phyloP scores from a whole-genome alignment of 257 asterid genomes.

The Asclepias syriaca region DNA sequence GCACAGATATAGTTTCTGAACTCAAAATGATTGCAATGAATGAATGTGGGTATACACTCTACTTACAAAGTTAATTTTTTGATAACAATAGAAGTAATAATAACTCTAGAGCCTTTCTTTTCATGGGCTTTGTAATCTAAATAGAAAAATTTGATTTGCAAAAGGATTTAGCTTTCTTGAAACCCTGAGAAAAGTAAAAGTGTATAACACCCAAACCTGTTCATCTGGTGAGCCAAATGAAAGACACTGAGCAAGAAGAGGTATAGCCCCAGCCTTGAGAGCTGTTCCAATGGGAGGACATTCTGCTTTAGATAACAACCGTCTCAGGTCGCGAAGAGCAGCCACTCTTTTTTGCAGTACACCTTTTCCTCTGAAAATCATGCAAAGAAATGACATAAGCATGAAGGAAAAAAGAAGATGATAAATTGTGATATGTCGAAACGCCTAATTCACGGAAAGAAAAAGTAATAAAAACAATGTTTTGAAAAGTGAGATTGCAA shows the following conservation, averaged over 20 bases:
- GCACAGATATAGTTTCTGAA: not conserved
- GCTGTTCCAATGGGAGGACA: slow-evolving; percentile 91
- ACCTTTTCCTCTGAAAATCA: slow-evolving; percentile 72
- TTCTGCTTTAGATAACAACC: slow-evolving; percentile 78
- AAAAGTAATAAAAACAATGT: not conserved
- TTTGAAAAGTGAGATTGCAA: not conserved
- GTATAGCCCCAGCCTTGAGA: slow-evolving; percentile 71
- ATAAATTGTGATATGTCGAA: not conserved
- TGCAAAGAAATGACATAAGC: slow-evolving; percentile 7
- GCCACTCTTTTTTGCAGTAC: slow-evolving; percentile 64
- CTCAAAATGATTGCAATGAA: not conserved
- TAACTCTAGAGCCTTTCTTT: not conserved
- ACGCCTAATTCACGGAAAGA: not conserved
- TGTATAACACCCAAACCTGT: slow-evolving; percentile 44
- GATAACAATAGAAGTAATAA: not conserved
- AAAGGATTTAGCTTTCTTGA: not conserved
- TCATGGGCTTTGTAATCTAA: not conserved
- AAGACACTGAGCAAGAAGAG: slow-evolving; percentile 73
- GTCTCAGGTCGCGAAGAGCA: slow-evolving; percentile 86
- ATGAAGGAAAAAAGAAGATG: not conserved
- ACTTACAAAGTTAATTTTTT: not conserved
- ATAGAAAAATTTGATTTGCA: not conserved
- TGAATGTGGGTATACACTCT: not conserved
- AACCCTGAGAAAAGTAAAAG: not conserved
- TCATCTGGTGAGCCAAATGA: slow-evolving; percentile 94